A percentile compares a stretch with the other conserved stretches of the same genome.
phyloP scores from a whole-genome alignment of 768 basidiomycete genomes.

The Naganishia friedmannii region DNA sequence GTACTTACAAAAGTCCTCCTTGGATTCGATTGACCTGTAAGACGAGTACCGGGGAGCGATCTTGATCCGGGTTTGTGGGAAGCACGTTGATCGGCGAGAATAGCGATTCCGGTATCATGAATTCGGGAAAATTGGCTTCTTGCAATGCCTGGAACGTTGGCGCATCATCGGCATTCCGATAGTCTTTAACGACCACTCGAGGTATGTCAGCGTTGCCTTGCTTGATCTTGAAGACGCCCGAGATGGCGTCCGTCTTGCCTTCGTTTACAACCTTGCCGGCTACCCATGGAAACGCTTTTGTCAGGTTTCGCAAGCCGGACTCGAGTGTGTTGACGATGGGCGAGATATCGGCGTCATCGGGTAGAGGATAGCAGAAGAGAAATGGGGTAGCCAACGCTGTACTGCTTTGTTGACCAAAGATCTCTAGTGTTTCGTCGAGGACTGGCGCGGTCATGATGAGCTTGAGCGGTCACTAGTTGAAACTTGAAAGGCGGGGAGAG shows the following conservation, averaged over 20 bases:
- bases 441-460: not conserved
- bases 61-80: constrained; percentile 7
- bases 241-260: not conserved
- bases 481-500: too few species aligned
- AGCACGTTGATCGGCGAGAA: constrained; percentile 19
- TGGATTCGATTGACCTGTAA: constrained; percentile 6
- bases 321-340: not conserved
- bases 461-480: too few species aligned
- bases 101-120: not conserved
- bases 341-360: not conserved
- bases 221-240: constrained; percentile 19
- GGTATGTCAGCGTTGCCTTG: not conserved
- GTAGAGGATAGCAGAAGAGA: constrained; percentile 7
- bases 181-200: constrained; percentile 11
- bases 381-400: constrained; percentile 8
- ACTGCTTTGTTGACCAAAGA: constrained; percentile 10
- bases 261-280: constrained; percentile 13
- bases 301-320: not conserved
- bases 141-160: not conserved
- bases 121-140: not conserved
- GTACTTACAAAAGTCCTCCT: too few species aligned
- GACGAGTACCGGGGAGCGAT: not conserved
- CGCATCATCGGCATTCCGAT: not conserved
- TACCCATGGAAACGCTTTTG: constrained; percentile 10
- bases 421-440: constrained; percentile 22